Base-by-base conservation (phyloP, 371 early-diverging fungal species). In the Circinella minor region DNA sequence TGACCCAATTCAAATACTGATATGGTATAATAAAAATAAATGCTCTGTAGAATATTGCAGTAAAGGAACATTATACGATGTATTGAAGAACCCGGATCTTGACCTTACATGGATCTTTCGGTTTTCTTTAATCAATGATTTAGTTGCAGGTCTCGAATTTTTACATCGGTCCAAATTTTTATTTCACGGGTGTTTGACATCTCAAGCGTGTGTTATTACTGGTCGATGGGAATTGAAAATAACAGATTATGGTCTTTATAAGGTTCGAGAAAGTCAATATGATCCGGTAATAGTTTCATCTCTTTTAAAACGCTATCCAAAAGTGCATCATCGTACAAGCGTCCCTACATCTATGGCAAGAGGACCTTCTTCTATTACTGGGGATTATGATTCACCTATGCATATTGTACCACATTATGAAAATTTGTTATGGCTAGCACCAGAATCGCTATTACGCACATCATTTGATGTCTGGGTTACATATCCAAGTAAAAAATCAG, bases 161-260 rank as follows among this genome's bases (percentile, higher is more conserved):
- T 72, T 86, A 37, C 86, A 86, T 66, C 82, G 79, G 65, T 84
- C 84, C 36, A 84, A 81, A 62, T 81, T 86, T 61, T 66, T 67
- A 18, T 71, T 77, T 37, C 86, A 86, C 36, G 83, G 86, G 1
- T 77, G 73, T 51, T 63, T 86, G 34, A 83, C 83, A 4, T 84
- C 84, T 11, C 67, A 73, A 67, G 76, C 76, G 36, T 86, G 86
- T 49, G 60, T 86, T 70, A 76, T 86, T 36, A 80, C 86, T 3
- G 80, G 81, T 1, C 71, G 83, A 14, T 86, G 86, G 86, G 86
- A 86, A 38, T 71, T 86, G 15, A 86, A 84, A 70, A 81, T 86
- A 36, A 67, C 81, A 1, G 83, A 80, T 17, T 86, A 82, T 72
- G 86, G 84, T 5, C 63, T 86, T 7, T 46, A 74, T 48, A 62